Evolutionary conservation across 2,329 filamentous ascomycete species (phyloP), one percentile per base, ranked within the genome.

Genomic region (Pleomassaria siparia): DNA sequence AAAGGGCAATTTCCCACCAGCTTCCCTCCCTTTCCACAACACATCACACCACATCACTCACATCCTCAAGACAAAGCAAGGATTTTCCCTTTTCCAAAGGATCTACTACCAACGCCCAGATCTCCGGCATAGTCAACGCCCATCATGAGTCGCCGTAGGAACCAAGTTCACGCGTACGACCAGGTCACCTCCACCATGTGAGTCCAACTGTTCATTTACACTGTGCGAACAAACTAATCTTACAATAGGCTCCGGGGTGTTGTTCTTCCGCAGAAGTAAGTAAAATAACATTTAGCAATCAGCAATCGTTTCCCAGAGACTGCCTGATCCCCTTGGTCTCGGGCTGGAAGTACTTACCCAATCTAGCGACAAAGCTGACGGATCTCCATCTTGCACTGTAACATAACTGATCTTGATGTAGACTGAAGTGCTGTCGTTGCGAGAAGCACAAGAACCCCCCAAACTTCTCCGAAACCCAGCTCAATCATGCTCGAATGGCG

Each of bases 381-480:
- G n/a, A 37, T 24, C 8, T 8, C 37, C 30, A 26, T 16, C 4
- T 44, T 16, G n/a, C 16, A 40, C 43, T 11, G 15, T 35, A 24
- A 24, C 16, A 21, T 13, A 25, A 20, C 15, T 20, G 24, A 43
- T 39, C 7, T 16, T 24, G 3, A 18, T 10, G 20, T 22, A 78
- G 75, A 49, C 66, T 79, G 53, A 73, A 73, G 43, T 82, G 79
- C 59, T 62, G 61, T 12, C 69, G 70, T 9, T 81, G 79, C 63
- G 60, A 63, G 21, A 76, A 74, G 46, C 71, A 65, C 32, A 71
- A 72, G 21, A 55, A 50, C 10, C 59, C 66, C 7, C 50, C 43
- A 1, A 62, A 59, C 26, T 82, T 69, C 55, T 80, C 80, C 1
- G 73, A 75, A 24, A 76, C 73, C 26, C 76, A 81, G 55, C 60